Evolutionary conservation across 2,329 filamentous ascomycete species (phyloP), one percentile per base, ranked within the genome.

Genomic region (Ceratocystis huliohia): DNA sequence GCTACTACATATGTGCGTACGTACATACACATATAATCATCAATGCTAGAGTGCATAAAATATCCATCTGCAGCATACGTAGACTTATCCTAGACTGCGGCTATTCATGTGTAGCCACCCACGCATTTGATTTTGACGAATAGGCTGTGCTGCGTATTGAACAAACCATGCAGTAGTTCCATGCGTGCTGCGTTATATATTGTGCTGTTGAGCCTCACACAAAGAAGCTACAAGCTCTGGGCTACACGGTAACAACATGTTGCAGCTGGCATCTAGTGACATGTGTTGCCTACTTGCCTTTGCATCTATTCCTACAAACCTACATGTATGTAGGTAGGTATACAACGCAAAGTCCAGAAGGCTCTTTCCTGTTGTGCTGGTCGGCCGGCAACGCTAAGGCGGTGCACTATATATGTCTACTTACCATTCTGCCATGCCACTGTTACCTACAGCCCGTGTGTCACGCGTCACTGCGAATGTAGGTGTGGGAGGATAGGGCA

Each of bases 131-230:
- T 41, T 13, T 41, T 41, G 37, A 41, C 37, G 37, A 41, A 41
- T n/a, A 37, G 28, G 17, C 28, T 2, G 25, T 37, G 56, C 56
- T 59, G 37, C 37, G 37, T 59, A 59, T 20, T 59, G 28, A 8
- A 3, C 56, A n/a, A n/a, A 30, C 30, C 25, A 59, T 37, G 56
- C 33, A 37, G 28, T 15, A 33, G 56, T 59, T 59, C 28, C 28
- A 15, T 25, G 37, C 37, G 13, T 41, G 37, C 37, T 41, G 37
- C 10, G 37, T 41, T 41, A 41, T 41, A 41, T 41, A 41, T 41
- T 13, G 37, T 41, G 28, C 22, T n/a, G 56, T 30, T 33, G 56
- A 59, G 56, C 56, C 56, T 59, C 56, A 59, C 56, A 59, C 56
- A 37, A 59, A 6, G 25, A 41, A 22, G 28, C 56, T 17, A 37